These are phyloP conservation scores for Pseudogymnoascus sp. DNA, from an alignment of 2,329 filamentous ascomycete genomes.

Conservation along the genomic window DNA sequence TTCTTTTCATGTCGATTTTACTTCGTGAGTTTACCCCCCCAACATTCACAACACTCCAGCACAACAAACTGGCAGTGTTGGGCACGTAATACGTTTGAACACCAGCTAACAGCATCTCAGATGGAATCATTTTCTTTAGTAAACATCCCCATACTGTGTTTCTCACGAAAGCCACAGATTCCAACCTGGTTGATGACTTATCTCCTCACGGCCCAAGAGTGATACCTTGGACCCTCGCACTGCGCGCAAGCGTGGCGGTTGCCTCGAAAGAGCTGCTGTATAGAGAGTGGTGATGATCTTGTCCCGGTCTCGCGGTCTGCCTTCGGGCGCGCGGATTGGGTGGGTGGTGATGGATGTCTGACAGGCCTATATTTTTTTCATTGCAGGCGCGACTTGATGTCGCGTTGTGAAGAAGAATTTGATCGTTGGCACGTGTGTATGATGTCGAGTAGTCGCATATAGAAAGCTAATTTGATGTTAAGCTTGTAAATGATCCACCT, in stretches of 20 bases:
- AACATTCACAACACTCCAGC: not conserved
- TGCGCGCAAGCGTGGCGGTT: constrained; percentile 54
- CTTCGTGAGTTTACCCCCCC: constrained; percentile 18
- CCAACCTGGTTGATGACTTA: constrained; percentile 91
- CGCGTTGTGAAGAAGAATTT: constrained; percentile 43
- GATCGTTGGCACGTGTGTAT: not conserved
- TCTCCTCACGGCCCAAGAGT: constrained; percentile 86
- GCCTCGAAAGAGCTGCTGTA: constrained; percentile 42
- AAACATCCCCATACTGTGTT: constrained; percentile 84
- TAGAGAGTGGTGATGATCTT: constrained; percentile 95
- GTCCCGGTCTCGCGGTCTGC: constrained; percentile 61
- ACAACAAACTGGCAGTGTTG: not conserved
- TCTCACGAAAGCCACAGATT: constrained; percentile 86
- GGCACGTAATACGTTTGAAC: constrained; percentile 10
- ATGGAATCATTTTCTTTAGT: constrained; percentile 97
- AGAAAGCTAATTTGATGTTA: not conserved
- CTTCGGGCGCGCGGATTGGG: constrained; percentile 69
- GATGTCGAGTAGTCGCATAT: too few species aligned
- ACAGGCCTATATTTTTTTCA: constrained; percentile 58
- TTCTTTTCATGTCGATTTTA: constrained; percentile 11
- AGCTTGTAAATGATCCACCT: not conserved
- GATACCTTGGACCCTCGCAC: constrained; percentile 58
- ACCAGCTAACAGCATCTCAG: constrained; percentile 17
- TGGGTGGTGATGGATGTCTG: constrained; percentile 86
- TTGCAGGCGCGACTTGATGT: constrained; percentile 41